Evolutionary conservation across 2,329 filamentous ascomycete genomes (phyloP), one percentile per base, ranked within the genome.

Genomic region (Macrophomina pseudophaseolina): DNA sequence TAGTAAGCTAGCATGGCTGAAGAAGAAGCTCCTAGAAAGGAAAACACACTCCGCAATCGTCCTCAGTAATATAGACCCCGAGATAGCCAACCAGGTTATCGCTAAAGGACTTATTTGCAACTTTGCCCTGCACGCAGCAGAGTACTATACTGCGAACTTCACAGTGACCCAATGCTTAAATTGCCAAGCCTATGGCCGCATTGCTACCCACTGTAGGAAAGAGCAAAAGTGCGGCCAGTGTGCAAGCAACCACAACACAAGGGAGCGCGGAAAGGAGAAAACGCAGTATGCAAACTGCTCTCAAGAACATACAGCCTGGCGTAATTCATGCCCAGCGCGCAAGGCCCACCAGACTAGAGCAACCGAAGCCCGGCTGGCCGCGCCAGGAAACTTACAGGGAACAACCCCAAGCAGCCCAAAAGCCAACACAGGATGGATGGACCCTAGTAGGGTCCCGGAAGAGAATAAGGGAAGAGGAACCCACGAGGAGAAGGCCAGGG

Each of bases 91-190:
- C 46, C 18, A 49, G 9, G 35, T 33, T 16, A 33, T 54, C 4
- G 18, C 11, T 18, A 33, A 54, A 35, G 4, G 16, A 54, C 33
- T 54, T 2, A 33, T 54, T 8, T 18, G 12, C 32, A 54, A 54
- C 51, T 54, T 33, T 18, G 12, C 12, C 5, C 11, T 54, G 3
- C 12, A 54, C 18, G n/a, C 28, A n/a, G 33, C 32, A 35, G 30
- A 33, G 12, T 54, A 54, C 51, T 54, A 54, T 54, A 54, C 5
- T 54, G 32, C 14, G 12, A 33, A 33, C 30, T 54, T 54, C 18
- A 33, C 32, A 54, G n/a, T 54, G 4, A 54, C 51, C 28, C 16
- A 54, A 18, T 54, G 11, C 51, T 54, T 54, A 11, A 54, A 54
- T 1, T 54, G 32, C 51, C 32, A 54, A 1, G n/a, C 5, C 2